Percentiles rank a stretch among this genome's conserved stretches.
Conservation (phyloP, 1,139 yeast genomes). For the Blastobotrys capitulatus region DNA sequence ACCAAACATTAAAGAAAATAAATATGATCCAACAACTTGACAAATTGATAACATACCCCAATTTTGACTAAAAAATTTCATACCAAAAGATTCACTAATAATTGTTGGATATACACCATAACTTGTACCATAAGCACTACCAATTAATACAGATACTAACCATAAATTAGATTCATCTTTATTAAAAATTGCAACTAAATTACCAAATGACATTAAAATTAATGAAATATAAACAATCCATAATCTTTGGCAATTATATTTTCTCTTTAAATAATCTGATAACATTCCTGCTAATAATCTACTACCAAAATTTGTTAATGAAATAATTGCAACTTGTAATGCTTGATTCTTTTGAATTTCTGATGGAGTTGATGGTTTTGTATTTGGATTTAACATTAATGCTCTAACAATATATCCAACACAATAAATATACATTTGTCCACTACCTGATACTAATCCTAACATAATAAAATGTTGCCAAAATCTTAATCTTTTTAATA, state of each 20-base stretch:
- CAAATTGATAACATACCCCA: slow-evolving; percentile 59
- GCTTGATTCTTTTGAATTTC: slow-evolving; percentile 47
- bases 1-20: slow-evolving; percentile 33
- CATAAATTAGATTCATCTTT: slow-evolving; percentile 37
- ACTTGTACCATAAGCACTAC: slow-evolving; percentile 66
- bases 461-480: slow-evolving; percentile 41
- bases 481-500: slow-evolving; percentile 25
- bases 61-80: slow-evolving; percentile 62
- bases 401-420: slow-evolving; percentile 65
- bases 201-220: slow-evolving; percentile 33
- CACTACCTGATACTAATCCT: slow-evolving; percentile 60
- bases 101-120: slow-evolving; percentile 77
- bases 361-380: slow-evolving; percentile 12
- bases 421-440: slow-evolving; percentile 69
- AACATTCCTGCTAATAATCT: slow-evolving; percentile 59
- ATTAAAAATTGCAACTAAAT: slow-evolving; percentile 27
- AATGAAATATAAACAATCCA: slow-evolving; percentile 60
- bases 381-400: slow-evolving; percentile 26
- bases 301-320: slow-evolving; percentile 58
- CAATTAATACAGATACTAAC: slow-evolving; percentile 51
- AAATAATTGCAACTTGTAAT: slow-evolving; percentile 64
- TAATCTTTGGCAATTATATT: slow-evolving; percentile 49
- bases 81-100: slow-evolving; percentile 66
- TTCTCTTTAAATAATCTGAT: slow-evolving; percentile 52
- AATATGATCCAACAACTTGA: slow-evolving; percentile 32